Base-by-base conservation (phyloP, 2,329 filamentous ascomycete genomes). In the Furcasterigmium furcatum region DNA sequence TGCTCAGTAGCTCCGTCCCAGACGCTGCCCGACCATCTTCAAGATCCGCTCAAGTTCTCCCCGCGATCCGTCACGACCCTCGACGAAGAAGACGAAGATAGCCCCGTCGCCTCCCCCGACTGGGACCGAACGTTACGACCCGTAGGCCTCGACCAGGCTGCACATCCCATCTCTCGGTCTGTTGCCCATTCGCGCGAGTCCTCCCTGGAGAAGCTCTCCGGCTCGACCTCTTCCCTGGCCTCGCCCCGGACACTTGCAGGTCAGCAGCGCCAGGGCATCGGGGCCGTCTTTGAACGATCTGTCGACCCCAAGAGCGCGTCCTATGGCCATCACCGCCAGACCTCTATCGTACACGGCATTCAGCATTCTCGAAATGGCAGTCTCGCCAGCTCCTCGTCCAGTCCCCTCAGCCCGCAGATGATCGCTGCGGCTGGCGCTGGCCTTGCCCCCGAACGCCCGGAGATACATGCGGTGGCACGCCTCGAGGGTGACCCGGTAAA, bases 321-420 rank as follows among this genome's bases (percentile, higher is more conserved):
- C 20, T 84, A 97, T 74, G 89, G 88, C 48, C 91, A 99, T 65
- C 91, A 97, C 68, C 85, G 94, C 45, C 91, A 99, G 71, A 95
- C 92, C 1, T 97, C 92, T 41, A 96, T 97, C 57, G 91, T 97
- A 46, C 89, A 97, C 81, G 92, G 94, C 59, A 85, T 95, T 55
- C 91, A 96, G 65, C 94, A 99, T 80, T 81, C 81, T 57, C 77
- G 92, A 68, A 95, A 95, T 77, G 87, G 91, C 57, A 96, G 91
- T 70, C 82, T 87, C 59, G 82, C 84, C 53, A 91, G 88, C 62
- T 82, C 87, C 46, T 81, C 86, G 29, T 85, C 86, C 22, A 95
- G 88, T 64, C 92, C 92, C 47, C 74, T 96, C 58, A 95, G 89
- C 65, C 89, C 91, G 45, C 87, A 95, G 65, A 84, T 91, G 65